Evolutionary conservation across 1,284 basidiomycete species (phyloP).

Genomic region (Anthracocystis panici-leucophaei): DNA sequence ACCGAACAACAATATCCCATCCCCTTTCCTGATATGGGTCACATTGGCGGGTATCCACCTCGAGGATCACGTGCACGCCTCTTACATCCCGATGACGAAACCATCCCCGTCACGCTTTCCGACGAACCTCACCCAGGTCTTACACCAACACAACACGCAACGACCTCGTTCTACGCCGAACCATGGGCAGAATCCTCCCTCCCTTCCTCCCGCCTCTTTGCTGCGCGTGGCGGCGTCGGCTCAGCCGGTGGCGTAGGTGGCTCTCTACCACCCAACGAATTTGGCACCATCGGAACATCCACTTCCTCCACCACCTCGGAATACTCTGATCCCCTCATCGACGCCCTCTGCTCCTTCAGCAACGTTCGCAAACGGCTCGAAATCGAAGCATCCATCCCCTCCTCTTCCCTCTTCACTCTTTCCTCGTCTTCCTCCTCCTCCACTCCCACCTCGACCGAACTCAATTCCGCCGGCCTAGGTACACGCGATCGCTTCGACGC

Average conservation of each 20-base stretch:
- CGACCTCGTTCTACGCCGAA: conserved; percentile 30
- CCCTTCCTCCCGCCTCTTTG: conserved; percentile 11
- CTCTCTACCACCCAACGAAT: conserved; percentile 27
- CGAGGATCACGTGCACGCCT: conserved; percentile 36
- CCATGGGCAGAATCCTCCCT: conserved; percentile 24
- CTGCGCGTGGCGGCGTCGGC: conserved; percentile 35
- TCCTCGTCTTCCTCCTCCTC: conserved; percentile 5
- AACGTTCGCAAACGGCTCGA: conserved; percentile 58
- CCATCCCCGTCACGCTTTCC: conserved; percentile 27
- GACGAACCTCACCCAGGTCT: conserved; percentile 11
- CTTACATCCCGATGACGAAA: conserved; percentile 23
- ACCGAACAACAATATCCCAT: conserved; percentile 42
- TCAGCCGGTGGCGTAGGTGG: conserved; percentile 40
- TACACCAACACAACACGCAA: conserved; percentile 5
- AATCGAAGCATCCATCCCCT: conserved; percentile 37
- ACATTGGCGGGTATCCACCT: conserved; percentile 37
- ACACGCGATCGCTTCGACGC: conserved; percentile 51
- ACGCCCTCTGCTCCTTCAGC: conserved; percentile 60
- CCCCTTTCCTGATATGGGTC: conserved; percentile 42
- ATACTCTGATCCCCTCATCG: conserved; percentile 52
- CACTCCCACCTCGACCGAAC: neutral
- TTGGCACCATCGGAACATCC: conserved; percentile 41
- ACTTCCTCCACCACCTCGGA: conserved; percentile 10
- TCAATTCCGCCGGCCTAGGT: conserved; percentile 32
- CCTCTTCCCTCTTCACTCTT: conserved; percentile 18